Evolutionary conservation across 2,329 filamentous ascomycete genomes (phyloP), one percentile per base, ranked within the genome.

Genomic region (Colletotrichum orbiculare): DNA sequence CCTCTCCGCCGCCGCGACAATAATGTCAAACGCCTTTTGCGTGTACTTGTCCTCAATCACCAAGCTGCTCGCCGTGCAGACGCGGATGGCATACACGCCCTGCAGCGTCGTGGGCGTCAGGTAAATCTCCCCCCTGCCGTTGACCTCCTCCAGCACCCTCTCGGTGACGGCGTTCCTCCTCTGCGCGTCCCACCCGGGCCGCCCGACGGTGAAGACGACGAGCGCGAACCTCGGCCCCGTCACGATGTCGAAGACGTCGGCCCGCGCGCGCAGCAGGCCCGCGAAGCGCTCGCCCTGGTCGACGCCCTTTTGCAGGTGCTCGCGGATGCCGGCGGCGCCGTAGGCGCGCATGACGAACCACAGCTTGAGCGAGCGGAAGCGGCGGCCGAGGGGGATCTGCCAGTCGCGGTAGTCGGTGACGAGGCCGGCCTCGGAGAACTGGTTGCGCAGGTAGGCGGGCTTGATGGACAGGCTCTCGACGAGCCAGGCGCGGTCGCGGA

Each of bases 341-440:
- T 94, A 97, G 47, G 86, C 89, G 48, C 95, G 85, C 71, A 97
- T 81, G 8, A 98, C 94, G 75, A 97, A 97, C 95, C 95, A 98
- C 68, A 97, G 89, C 81, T 98, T 98, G 63, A 98, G 80, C 3
- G 91, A 89, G 66, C 95, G 87, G 85, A 98, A 98, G 13, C 95
- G 85, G 3, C 95, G 85, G 8, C 95, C 95, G 0, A 98, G 88
- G 0, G 95, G 94, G 72, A 98, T 96, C 79, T 97, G 94, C 95
- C 95, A 98, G 82, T 98, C 94, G 50, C 95, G 88, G 81, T 97
- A 97, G 78, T 98, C 95, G 33, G 93, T 97, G 1, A 97, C 95
- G 2, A 95, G 85, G 0, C 93, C 94, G 42, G 85, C 87, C 71
- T 96, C 93, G 4, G 91, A 92, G 79, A 90, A 93, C 4, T 87